These are phyloP conservation scores for Trypanosoma cruzi DNA, from an alignment of 208 protist species.

Conservation along the genomic window DNA sequence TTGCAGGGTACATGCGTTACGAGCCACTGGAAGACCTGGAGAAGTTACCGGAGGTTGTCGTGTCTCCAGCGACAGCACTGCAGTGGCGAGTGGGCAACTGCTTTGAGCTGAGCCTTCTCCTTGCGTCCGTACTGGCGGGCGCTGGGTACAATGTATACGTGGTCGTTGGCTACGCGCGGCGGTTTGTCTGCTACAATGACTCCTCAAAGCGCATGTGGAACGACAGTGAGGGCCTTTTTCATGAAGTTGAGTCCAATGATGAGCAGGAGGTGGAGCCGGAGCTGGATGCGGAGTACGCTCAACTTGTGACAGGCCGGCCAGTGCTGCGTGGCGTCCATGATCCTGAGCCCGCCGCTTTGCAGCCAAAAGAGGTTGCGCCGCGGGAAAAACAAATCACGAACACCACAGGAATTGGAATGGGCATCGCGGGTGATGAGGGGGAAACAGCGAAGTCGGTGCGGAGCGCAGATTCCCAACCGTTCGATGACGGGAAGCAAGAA, in stretches of 20 bases:
- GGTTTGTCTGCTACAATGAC: slow-evolving; percentile 79
- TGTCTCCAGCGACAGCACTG: slow-evolving; percentile 87
- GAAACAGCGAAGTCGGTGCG: not conserved
- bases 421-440: not conserved
- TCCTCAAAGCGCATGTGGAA: slow-evolving; percentile 51
- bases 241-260: slow-evolving; percentile 66
- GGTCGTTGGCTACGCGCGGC: slow-evolving; percentile 84
- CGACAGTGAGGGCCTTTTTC: slow-evolving; percentile 38
- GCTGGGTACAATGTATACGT: slow-evolving; percentile 93
- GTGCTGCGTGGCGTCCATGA: slow-evolving; percentile 45
- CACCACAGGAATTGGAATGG: not conserved
- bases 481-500: not conserved
- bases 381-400: not conserved
- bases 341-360: slow-evolving; percentile 31
- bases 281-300: slow-evolving; percentile 58
- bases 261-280: slow-evolving; percentile 40
- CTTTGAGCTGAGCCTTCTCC: slow-evolving; percentile 82
- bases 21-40: slow-evolving; percentile 72
- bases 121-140: slow-evolving; percentile 84
- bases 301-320: slow-evolving; percentile 62
- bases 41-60: slow-evolving; percentile 64
- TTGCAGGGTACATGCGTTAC: slow-evolving; percentile 87
- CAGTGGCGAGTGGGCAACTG: slow-evolving; percentile 90
- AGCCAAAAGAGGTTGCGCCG: not conserved
- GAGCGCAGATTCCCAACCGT: not conserved